Evolutionary conservation across 495 filamentous ascomycete species (phyloP), one percentile per base, ranked within the genome.

Genomic region (Pseudomonodictys pantanalensis): DNA sequence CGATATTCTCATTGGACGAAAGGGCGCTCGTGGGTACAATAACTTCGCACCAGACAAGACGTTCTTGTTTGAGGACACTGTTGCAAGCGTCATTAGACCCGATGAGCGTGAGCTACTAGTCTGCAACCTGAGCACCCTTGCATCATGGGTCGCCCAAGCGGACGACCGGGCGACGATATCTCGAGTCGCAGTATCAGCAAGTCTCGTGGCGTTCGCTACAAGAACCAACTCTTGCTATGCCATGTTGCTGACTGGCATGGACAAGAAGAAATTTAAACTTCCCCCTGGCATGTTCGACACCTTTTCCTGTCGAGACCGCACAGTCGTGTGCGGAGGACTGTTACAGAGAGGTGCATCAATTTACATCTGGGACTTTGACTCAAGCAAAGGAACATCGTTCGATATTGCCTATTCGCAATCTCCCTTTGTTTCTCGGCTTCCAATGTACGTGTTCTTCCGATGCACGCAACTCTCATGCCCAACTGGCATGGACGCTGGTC

Each of bases 281-380:
- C 30, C 56, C 15, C 24, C 11, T 10, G 33, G 23, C 9, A 22
- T 30, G 18, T 23, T 60, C 20, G 20, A 46, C 9, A 11, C 30
- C 10, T 20, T 59, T 5, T 17, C 42, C 20, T 62, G 64, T 26
- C 52, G 51, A 7, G 60, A 51, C 23, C 45, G 48, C 17, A 55
- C 24, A 0, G 29, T 67, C 23, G 54, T 24, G 28, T 63, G 60
- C 29, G 54, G 43, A 15, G 64, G 63, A 17, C 15, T 50, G 23
- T 6, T 45, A 12, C 15, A 41, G 2, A 25, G 26, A 3, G 6
- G 3, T n/a, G 22, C 29, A 8, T 12, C n/a, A 15, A 28, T 64
- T 12, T 53, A 54, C 32, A 11, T 54, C 3, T 62, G 58, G 54
- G 29, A 59, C 35, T 58, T 55, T 30, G 41, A 62, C 38, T 58